Percentiles rank a stretch among this genome's conserved stretches.
Conservation (phyloP, 306 rosid genomes). For the Malus domestica region ASM211411v1 NC_041795.1:9677501-9678000, state of each 20-base stretch:
- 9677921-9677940: slow-evolving; percentile 48
- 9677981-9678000: slow-evolving; percentile 32
- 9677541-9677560: background rate
- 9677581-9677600: background rate
- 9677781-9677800: too few species aligned
- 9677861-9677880: background rate
- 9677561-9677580: background rate
- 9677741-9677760: too few species aligned
- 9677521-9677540: background rate
- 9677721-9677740: too few species aligned
- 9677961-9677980: slow-evolving; percentile 24
- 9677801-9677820: too few species aligned
- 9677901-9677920: slow-evolving; percentile 72
- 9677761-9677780: too few species aligned
- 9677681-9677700: background rate
- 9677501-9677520: background rate
- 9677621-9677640: background rate
- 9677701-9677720: too few species aligned
- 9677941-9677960: slow-evolving; percentile 36
- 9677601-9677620: background rate
- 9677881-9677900: slow-evolving; percentile 42
- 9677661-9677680: background rate
- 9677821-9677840: too few species aligned
- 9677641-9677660: background rate
- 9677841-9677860: too few species aligned